Conservation (phyloP, 192 early-diverging fungal genomes). For the Linnemannia elongata region DNA sequence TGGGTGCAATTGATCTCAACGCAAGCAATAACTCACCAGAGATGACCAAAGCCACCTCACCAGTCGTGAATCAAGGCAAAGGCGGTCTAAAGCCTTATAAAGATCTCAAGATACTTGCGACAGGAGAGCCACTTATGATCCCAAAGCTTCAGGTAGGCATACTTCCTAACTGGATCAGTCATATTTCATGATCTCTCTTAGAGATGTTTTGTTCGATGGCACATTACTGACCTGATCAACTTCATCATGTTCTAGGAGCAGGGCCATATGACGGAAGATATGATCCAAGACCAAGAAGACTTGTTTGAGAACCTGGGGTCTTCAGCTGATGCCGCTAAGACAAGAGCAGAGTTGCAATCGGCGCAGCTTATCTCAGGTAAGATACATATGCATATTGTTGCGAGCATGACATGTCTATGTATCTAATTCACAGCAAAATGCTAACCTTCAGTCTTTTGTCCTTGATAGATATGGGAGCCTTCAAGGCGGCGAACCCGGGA, state of each 20-base stretch:
- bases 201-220: background rate
- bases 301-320: slow-evolving; percentile 83
- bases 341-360: slow-evolving; percentile 81
- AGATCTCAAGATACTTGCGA: slow-evolving; percentile 63
- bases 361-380: slow-evolving; percentile 76
- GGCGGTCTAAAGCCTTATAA: slow-evolving; percentile 1
- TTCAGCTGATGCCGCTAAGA: slow-evolving; percentile 73
- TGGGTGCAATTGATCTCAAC: background rate
- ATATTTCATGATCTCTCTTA: background rate
- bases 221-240: background rate
- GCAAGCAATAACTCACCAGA: too few relatives aligned
- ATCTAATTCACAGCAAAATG: too few relatives aligned
- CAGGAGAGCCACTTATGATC: slow-evolving; percentile 73
- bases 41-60: background rate
- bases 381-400: background rate
- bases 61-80: background rate
- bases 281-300: slow-evolving; percentile 84
- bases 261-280: slow-evolving; percentile 89
- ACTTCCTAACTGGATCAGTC: background rate
- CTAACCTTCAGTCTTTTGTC: background rate
- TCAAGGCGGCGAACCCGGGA: slow-evolving; percentile 93
- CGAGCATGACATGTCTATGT: background rate
- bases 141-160: slow-evolving; percentile 71
- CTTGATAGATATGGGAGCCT: slow-evolving; percentile 84
- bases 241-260: slow-evolving; percentile 60